Conservation (phyloP, 805 yeast species). For the Candida corydali region DNA sequence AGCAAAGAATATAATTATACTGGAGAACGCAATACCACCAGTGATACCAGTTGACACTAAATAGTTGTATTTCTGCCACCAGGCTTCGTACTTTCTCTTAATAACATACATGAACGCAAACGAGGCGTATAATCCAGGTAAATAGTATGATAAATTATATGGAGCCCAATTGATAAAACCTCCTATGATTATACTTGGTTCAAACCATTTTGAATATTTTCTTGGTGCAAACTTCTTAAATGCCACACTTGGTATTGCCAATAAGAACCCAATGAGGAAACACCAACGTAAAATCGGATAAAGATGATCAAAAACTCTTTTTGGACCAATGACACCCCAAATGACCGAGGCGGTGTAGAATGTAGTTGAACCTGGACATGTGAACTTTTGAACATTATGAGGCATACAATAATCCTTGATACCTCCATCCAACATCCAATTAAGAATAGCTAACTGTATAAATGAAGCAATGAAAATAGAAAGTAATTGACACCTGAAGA, state of each 20-base stretch:
- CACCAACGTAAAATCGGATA: slow-evolving; percentile 49
- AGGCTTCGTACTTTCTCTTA: slow-evolving; percentile 38
- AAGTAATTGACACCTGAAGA: slow-evolving; percentile 28
- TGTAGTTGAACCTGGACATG: slow-evolving; percentile 26
- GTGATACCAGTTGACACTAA: slow-evolving; percentile 47
- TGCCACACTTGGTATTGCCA: slow-evolving; percentile 16
- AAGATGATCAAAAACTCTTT: slow-evolving; percentile 46
- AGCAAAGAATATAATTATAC: slow-evolving; percentile 52
- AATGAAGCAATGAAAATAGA: slow-evolving; percentile 19
- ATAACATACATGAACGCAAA: slow-evolving; percentile 48
- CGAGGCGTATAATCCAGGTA: slow-evolving; percentile 53
- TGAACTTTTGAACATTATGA: slow-evolving; percentile 18
- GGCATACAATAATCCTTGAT: slow-evolving; percentile 19
- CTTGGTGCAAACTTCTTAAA: slow-evolving; percentile 16
- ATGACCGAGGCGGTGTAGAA: slow-evolving; percentile 44
- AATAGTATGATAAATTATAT: slow-evolving; percentile 41
- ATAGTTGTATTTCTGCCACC: slow-evolving; percentile 71
- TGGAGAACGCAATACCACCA: slow-evolving; percentile 56
- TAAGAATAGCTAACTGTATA: slow-evolving; percentile 18
- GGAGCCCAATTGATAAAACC: slow-evolving; percentile 44
- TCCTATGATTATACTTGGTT: slow-evolving; percentile 47
- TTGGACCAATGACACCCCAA: slow-evolving; percentile 54
- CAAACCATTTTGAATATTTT: slow-evolving; percentile 26
- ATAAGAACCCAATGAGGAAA: slow-evolving; percentile 46
- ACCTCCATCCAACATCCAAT: slow-evolving; percentile 14